Base-by-base conservation (phyloP, 139 green algal genomes). In the Chlorella vulgaris region DNA sequence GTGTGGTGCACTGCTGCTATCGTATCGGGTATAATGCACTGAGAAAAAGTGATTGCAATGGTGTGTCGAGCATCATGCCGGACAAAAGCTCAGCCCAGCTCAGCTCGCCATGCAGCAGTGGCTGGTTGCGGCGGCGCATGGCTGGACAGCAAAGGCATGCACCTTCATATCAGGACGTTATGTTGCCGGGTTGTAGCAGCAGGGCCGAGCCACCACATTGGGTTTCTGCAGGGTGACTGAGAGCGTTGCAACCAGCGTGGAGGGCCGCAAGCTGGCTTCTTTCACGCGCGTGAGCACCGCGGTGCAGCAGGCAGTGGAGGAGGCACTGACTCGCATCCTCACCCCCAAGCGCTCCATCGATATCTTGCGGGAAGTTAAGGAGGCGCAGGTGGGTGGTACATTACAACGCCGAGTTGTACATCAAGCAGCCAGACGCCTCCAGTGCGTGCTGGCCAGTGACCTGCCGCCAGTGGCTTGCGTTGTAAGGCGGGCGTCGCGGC, bases 231-330 rank as follows among this genome's bases (percentile, higher is more conserved):
- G 83, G 83, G 66, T 97, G 79, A 94, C 86, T 61, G 90, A 91
- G 67, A 92, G 80, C n/a, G 94, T 98, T 61, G 87, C 87, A 0
- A 63, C 69, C 22, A 89, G 76, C n/a, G 84, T 99, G 82, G 92
- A 96, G 81, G 96, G 96, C 5, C 87, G 96, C 85, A 91, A 88
- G 74, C 90, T 99, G 81, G 88, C 84, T 33, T 91, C 90, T 53
- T 98, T 99, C 87, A 98, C 95, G 13, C 90, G 94, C 51, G 87
- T 97, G 36, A 83, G 78, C 24, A 86, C 85, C n/a, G 90, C 95
- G 42, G 93, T 99, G 84, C 78, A 85, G 29, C 38, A 35, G 8
- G 93, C 97, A 0, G 94, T 98, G 81, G 93, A 97, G 89, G 90
- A 93, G 19, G 86, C 91, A 0, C 84, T 98, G 29, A 88, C 79